Evolutionary conservation across 139 green algal species (phyloP), one percentile per base, ranked within the genome.

Genomic region (Haematococcus sp.): DNA sequence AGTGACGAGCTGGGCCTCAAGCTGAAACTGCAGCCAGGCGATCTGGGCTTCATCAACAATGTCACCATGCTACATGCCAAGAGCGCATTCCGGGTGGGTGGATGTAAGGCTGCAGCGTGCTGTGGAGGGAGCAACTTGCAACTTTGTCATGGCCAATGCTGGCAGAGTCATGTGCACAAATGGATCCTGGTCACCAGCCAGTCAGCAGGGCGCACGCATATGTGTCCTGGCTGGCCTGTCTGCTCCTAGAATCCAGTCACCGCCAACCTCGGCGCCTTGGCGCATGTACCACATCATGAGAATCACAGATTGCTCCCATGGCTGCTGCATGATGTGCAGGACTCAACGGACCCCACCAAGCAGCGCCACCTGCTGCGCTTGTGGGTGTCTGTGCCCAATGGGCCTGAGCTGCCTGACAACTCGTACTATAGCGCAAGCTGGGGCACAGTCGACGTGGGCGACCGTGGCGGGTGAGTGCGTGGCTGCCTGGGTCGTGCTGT

Each of bases 331-430:
- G 46, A 15, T n/a, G n/a, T 30, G 51, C 34, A 54, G 30, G 83
- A 88, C 61, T 80, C 52, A 17, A 54, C 63, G 23, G 76, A 82
- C 33, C 59, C 76, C 13, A 70, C 81, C 23, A 63, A 81, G 40
- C 75, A 70, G 71, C 77, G 84, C 33, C 87, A 92, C 64, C 75
- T 92, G 80, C 79, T 92, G 72, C 80, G 87, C 54, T 77, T 92
- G 75, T 92, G 87, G 87, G 52, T 90, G 46, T 55, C 81, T 11
- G 75, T 81, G 0, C 63, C 71, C 3, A 60, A 79, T 16, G 83
- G 76, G 4, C 75, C 32, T 17, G 35, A 54, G 3, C 49, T 73
- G 25, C 49, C 46, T 5, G 46, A 28, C 4, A 25, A 49, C 49
- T 43, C 17, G 3, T 1, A 28, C 49, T 73, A 64, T 20, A 2